Conservation (phyloP, 192 early-diverging fungal genomes). For the Coemansia sp. region DNA sequence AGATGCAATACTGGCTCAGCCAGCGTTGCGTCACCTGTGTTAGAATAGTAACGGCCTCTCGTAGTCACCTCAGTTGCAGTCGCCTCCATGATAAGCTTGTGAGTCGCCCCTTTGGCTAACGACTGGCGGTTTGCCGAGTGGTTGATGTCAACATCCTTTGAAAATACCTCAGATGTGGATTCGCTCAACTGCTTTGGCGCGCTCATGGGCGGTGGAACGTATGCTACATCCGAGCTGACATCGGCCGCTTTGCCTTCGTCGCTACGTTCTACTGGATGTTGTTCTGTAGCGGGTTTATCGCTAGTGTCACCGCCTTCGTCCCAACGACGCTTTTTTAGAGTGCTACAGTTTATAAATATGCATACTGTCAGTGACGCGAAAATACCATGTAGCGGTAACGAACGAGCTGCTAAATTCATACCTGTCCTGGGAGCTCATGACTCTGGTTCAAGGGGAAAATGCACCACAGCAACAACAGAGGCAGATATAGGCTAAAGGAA, state of each 20-base stretch:
- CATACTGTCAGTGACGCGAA: neutral
- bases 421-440: conserved; percentile 10
- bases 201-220: conserved; percentile 13
- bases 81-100: conserved; percentile 71
- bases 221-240: neutral
- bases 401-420: neutral
- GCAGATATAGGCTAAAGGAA: too few species aligned
- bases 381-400: neutral
- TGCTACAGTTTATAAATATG: conserved; percentile 5
- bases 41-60: conserved; percentile 79
- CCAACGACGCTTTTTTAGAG: conserved; percentile 8
- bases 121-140: conserved; percentile 76
- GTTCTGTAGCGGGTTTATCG: neutral
- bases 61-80: conserved; percentile 74
- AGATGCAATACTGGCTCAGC: conserved; percentile 79
- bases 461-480: too few species aligned
- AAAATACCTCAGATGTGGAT: conserved; percentile 29
- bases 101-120: conserved; percentile 75
- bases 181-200: neutral
- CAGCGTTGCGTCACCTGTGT: conserved; percentile 69
- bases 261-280: neutral
- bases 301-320: conserved; percentile 2
- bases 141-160: conserved; percentile 76
- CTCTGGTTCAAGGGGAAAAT: neutral
- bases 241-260: conserved; percentile 1